Evolutionary conservation across 345 rosid species (phyloP), one percentile per base, ranked within the genome.

Genomic region (Conringia planisiliqua): DNA sequence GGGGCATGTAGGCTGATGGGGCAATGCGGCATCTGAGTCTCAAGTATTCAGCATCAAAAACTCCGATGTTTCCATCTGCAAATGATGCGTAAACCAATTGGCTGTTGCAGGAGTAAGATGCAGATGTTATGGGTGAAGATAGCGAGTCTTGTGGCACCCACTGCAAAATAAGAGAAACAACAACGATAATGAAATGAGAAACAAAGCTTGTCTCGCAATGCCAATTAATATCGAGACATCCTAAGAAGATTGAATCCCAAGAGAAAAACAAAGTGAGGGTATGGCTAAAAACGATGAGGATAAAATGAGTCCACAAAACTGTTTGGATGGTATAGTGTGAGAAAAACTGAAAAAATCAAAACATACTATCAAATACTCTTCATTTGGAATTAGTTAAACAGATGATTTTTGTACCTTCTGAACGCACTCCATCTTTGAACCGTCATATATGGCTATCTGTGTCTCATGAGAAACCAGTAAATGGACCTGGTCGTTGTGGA

Each of bases 71-170:
- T 56, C 96, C 96, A 60, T 93, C 98, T 9, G 82, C 62, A 39
- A 93, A 89, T 35, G 93, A 79, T 2, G 95, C 95, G 52, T 78
- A 95, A 61, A 95, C 81, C 35, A 89, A 76, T 72, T 90, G 93
- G 82, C 97, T 91, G 74, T 91, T 85, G 83, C 97, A 95, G 4
- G 97, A 90, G 85, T 86, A 91, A 38, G 86, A 75, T 0, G 97
- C 99, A 54, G 64, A 82, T 51, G 97, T 82, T 78, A 94, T 80
- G 16, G 96, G 91, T 0, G 93, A 89, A 4, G 93, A 80, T 16
- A 90, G 63, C 9, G 71, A 82, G 46, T 90, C 98, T 80, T 88
- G 97, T 10, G 98, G 96, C 26, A 86, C 78, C 98, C 98, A 93
- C 98, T 93, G 89, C 79, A 62, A 27, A 29, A 52, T 27, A 10